These are phyloP conservation scores for Aspergillus fijiensis DNA, from an alignment of 2,329 filamentous ascomycete species.

Conservation along the genomic window DNA sequence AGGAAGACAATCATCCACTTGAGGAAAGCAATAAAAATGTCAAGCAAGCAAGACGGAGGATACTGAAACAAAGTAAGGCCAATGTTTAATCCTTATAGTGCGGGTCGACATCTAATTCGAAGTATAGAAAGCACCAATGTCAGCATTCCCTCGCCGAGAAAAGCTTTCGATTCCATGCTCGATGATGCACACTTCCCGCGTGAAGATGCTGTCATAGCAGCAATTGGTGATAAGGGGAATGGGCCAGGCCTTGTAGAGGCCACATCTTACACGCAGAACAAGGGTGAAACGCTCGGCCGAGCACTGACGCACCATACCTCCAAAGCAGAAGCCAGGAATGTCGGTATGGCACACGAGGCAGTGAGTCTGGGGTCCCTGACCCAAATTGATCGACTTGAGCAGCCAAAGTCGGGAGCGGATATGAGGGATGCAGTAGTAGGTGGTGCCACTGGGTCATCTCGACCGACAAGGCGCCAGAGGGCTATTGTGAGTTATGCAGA, in stretches of 20 bases:
- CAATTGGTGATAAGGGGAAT: background rate
- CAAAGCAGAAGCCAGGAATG: background rate
- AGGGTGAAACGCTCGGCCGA: background rate
- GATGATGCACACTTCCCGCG: background rate
- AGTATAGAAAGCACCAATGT: conserved; percentile 51
- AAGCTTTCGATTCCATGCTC: conserved; percentile 8
- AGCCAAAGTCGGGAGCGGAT: background rate
- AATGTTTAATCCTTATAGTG: background rate
- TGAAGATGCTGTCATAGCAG: background rate
- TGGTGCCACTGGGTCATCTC: conserved; percentile 54
- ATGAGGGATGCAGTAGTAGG: background rate
- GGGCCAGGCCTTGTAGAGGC: background rate
- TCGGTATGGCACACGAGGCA: background rate
- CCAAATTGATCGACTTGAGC: background rate
- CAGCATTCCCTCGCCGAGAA: conserved; percentile 38
- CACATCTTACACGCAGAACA: background rate
- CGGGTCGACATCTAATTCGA: conserved; percentile 14
- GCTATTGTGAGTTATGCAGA: conserved; percentile 76
- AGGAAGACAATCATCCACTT: conserved; percentile 16
- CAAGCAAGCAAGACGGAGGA: conserved; percentile 30
- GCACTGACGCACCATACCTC: background rate
- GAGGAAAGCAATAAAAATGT: conserved; percentile 17
- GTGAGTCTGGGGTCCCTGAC: background rate
- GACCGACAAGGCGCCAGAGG: conserved; percentile 66
- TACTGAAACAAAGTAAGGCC: conserved; percentile 46